Conservation (phyloP, 1,284 basidiomycete species). For the Pseudozyma sp. region DNA sequence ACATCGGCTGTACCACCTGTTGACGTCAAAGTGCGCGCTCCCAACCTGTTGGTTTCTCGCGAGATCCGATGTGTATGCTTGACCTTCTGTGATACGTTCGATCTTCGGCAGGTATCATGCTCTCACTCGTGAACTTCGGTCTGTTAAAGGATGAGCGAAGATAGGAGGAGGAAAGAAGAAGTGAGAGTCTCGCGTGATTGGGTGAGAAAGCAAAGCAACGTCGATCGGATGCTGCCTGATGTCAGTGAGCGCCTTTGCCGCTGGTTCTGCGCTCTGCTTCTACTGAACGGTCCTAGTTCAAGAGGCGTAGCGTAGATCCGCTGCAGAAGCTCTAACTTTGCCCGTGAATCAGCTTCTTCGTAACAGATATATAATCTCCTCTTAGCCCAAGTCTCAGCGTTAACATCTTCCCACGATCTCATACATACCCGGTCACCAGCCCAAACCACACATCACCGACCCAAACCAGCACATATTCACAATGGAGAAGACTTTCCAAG, state of each 20-base stretch:
- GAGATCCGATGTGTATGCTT: no score
- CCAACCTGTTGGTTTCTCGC: no score
- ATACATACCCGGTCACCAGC: background rate
- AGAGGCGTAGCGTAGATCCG: no score
- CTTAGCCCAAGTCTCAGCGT: background rate
- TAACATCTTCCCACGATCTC: background rate
- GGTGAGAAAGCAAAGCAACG: background rate
- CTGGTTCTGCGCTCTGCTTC: background rate
- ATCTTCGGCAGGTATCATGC: no score
- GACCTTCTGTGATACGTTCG: background rate
- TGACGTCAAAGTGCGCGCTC: constrained; percentile 26
- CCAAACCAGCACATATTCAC: background rate
- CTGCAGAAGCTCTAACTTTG: no score
- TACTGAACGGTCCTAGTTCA: no score
- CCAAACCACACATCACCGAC: background rate
- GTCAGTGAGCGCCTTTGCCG: constrained; percentile 16
- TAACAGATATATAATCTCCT: background rate
- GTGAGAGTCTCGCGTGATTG: constrained; percentile 12
- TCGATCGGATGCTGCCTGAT: constrained; percentile 25
- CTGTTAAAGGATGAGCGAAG: no score
- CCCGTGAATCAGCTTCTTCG: no score
- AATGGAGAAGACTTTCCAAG: constrained; percentile 59
- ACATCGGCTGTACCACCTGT: background rate
- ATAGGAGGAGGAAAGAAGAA: background rate
- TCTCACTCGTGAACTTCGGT: no score